Evolutionary conservation across 2,329 filamentous ascomycete genomes (phyloP), one percentile per base, ranked within the genome.

Genomic region (Xylariaceae sp.): DNA sequence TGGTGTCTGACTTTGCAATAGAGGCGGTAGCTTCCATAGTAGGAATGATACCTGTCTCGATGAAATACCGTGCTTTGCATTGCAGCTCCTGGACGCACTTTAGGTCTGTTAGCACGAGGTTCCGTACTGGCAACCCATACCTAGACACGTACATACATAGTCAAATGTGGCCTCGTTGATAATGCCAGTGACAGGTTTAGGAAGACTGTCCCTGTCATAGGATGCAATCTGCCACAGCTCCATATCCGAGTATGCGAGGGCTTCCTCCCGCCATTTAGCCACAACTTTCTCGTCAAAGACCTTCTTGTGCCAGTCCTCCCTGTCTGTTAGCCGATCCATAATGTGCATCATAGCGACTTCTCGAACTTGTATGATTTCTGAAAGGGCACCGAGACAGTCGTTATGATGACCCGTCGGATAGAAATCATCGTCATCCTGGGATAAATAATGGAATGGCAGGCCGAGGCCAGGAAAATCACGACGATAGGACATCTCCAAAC

Each of bases 1-100:
- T 68, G 0, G 62, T 70, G 68, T 86, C 83, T 0, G 82, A 81
- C 66, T 86, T 86, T 62, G 76, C 77, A 3, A 83, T 72, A 37
- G 75, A 74, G 5, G 59, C 55, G 7, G 59, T 54, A 2, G 74
- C 73, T 56, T 83, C 80, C 17, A 82, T 72, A 1, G 78, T 74
- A 3, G 74, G 72, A 7, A 82, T 66, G 9, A 79, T 70, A 1
- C 74, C 69, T 13, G 72, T 73, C 3, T 72, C 58, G 55, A 76
- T 68, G 59, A 77, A 76, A n/a, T 77, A 68, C n/a, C 65, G 66
- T 1, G 80, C 80, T 65, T 85, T 83, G 66, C 75, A 76, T 10
- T 72, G 74, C 0, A 85, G 74, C 63, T 84, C 82, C 11, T 42
- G 37, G 11, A 42, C 8, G 37, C 37, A 42, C 37, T 42, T 9